phyloP scores from a whole-genome alignment of 2,329 filamentous ascomycete genomes.

The Diaporthe helianthi region DNA sequence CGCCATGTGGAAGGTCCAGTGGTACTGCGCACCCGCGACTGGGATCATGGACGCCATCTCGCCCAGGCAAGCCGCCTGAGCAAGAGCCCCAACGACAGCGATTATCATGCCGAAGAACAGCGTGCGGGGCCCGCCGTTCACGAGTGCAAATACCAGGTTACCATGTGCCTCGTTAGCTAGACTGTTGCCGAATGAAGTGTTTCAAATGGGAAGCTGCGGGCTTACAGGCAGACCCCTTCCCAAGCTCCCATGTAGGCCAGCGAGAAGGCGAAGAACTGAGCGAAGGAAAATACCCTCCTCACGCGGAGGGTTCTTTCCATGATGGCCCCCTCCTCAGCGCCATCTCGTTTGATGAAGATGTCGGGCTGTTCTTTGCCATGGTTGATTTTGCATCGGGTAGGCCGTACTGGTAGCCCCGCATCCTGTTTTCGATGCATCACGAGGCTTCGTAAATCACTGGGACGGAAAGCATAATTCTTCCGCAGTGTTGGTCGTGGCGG shows the following conservation, averaged over 20 bases:
- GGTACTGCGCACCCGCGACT: conserved; percentile 50
- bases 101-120: conserved; percentile 43
- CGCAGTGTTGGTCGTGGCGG: not conserved
- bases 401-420: not conserved
- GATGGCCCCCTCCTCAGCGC: not conserved
- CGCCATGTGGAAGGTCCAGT: conserved; percentile 45
- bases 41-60: conserved; percentile 50
- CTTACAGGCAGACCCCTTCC: conserved; percentile 3
- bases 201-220: too few relatives aligned
- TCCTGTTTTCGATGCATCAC: not conserved
- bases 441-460: not conserved
- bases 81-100: conserved; percentile 41
- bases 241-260: conserved; percentile 22
- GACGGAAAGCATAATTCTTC: not conserved
- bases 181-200: not conserved
- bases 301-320: not conserved
- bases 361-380: not conserved
- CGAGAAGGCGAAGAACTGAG: conserved; percentile 21
- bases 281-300: conserved; percentile 19
- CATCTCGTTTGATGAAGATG: not conserved
- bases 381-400: not conserved
- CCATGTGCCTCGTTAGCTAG: not conserved
- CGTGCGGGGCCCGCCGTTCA: conserved; percentile 44
- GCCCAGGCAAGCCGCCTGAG: conserved; percentile 44
- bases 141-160: conserved; percentile 38